A percentile compares a stretch with the other conserved stretches of the same genome.
Evolutionary conservation across 208 protist genomes (phyloP).

Genomic region (Leishmania martiniquensis): DNA sequence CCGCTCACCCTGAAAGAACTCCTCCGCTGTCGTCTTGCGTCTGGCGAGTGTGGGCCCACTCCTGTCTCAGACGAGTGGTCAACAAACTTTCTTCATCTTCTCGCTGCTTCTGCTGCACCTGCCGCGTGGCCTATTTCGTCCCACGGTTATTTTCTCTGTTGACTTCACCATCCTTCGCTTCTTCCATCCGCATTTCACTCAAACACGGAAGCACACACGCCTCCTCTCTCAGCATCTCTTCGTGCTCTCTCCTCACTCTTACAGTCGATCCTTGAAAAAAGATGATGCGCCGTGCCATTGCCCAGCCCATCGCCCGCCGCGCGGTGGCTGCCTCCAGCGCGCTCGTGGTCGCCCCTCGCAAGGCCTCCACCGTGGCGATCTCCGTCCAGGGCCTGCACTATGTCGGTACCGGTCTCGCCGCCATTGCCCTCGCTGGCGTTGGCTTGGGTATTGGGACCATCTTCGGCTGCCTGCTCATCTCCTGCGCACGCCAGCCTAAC

Average conservation of each 20-base stretch:
- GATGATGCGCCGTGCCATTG: slow-evolving; percentile 86
- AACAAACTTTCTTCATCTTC: too few species aligned
- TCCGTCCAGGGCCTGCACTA: slow-evolving; percentile 93
- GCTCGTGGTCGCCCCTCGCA: slow-evolving; percentile 48
- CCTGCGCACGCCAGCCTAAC: slow-evolving; percentile 90
- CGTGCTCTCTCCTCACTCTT: slow-evolving; percentile 5
- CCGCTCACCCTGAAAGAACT: not conserved
- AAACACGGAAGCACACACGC: too few species aligned
- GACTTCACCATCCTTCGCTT: not conserved
- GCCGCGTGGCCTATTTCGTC: not conserved
- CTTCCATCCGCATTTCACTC: not conserved
- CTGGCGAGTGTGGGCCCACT: not conserved
- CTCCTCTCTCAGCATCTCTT: not conserved
- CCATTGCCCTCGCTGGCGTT: slow-evolving; percentile 90
- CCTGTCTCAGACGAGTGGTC: not conserved
- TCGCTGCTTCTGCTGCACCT: not conserved
- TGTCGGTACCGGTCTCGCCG: slow-evolving; percentile 90
- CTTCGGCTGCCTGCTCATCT: slow-evolving; percentile 86
- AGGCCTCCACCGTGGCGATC: slow-evolving; percentile 86
- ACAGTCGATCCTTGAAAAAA: slow-evolving; percentile 10
- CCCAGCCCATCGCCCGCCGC: slow-evolving; percentile 63
- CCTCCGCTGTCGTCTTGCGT: not conserved
- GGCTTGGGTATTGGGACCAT: slow-evolving; percentile 92
- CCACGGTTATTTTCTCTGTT: too few species aligned
- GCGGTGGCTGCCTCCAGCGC: slow-evolving; percentile 42